Percentiles rank a stretch among this genome's conserved stretches.
phyloP scores from a whole-genome alignment of 768 basidiomycete species.

The Lentinus tigrinus region DNA sequence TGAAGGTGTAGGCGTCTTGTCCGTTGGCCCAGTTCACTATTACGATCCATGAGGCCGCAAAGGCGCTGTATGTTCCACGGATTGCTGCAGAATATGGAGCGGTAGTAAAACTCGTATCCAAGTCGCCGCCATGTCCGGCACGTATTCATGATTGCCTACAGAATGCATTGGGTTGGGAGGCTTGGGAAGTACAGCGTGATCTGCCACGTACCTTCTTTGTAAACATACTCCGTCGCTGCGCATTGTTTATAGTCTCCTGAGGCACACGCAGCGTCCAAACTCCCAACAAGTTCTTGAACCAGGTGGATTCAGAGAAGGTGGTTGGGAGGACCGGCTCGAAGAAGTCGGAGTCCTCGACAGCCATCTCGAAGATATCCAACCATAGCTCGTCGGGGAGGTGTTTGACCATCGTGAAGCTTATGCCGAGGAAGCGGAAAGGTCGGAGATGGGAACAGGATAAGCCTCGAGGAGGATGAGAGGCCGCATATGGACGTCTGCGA shows the following conservation, averaged over 20 bases:
- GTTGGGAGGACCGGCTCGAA: conserved; percentile 62
- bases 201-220: conserved; percentile 59
- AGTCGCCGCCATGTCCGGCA: conserved; percentile 63
- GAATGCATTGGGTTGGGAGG: background rate
- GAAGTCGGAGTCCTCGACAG: conserved; percentile 69
- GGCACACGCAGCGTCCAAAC: conserved; percentile 63
- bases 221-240: conserved; percentile 59
- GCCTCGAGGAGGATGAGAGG: background rate
- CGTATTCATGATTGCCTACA: conserved; percentile 64
- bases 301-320: conserved; percentile 60
- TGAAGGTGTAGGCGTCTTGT: conserved; percentile 69
- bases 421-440: background rate
- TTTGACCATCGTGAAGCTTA: conserved; percentile 13
- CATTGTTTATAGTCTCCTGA: conserved; percentile 52
- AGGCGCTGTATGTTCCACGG: conserved; percentile 54
- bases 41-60: conserved; percentile 49
- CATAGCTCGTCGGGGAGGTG: conserved; percentile 69
- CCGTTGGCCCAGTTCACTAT: conserved; percentile 66
- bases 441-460: background rate
- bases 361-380: conserved; percentile 68
- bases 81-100: conserved; percentile 65
- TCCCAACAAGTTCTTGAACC: conserved; percentile 51
- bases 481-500: conserved; percentile 9
- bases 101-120: conserved; percentile 66
- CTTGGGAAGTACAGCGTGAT: background rate